A percentile compares a stretch with the other conserved stretches of the same genome.
Conservation (phyloP, 116 monocot species). For the Phalaenopsis hybrid region DNA sequence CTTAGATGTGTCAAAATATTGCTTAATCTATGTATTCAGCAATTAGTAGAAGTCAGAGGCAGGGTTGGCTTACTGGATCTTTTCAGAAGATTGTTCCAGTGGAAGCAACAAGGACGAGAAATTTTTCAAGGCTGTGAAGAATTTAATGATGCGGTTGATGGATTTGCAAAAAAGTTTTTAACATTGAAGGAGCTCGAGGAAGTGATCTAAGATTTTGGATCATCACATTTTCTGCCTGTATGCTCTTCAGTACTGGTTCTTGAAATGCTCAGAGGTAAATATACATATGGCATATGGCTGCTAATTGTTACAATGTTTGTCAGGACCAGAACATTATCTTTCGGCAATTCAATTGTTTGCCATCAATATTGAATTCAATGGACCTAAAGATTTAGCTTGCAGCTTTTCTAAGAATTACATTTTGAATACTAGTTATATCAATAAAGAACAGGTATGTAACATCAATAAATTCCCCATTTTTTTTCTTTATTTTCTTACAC, state of each 20-base stretch:
- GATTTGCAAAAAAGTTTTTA: slow-evolving; percentile 18
- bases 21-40: neutral
- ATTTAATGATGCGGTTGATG: slow-evolving; percentile 33
- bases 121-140: slow-evolving; percentile 21
- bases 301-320: neutral
- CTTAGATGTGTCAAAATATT: slow-evolving; percentile 37
- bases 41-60: slow-evolving; percentile 12
- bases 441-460: neutral
- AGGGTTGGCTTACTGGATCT: slow-evolving; percentile 34
- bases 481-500: neutral
- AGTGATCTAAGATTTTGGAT: neutral
- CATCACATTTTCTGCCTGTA: neutral
- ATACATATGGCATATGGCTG: neutral
- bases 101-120: slow-evolving; percentile 37
- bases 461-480: neutral
- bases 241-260: neutral
- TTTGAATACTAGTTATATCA: neutral
- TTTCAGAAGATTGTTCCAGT: slow-evolving; percentile 29
- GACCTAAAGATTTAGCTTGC: neutral
- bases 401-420: neutral
- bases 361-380: neutral
- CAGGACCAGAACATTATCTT: neutral
- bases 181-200: slow-evolving; percentile 1
- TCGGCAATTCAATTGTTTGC: neutral
- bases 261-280: neutral